Percentiles rank a stretch among this genome's conserved stretches.
phyloP scores from a whole-genome alignment of 306 rosid species.

The Abrus pulchellus region DNA sequence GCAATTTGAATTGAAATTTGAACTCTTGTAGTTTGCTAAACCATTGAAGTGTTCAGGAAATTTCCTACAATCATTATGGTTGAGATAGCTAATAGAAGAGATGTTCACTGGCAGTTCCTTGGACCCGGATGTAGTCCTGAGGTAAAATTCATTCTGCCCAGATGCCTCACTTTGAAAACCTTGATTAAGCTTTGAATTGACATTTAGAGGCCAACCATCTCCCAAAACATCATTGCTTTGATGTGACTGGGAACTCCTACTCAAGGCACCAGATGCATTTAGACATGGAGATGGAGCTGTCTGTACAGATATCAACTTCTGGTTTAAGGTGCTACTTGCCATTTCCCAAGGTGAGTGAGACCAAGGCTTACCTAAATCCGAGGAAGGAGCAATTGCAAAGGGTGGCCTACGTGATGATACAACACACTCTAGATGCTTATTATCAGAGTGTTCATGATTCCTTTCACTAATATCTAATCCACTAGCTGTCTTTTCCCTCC shows the following conservation, averaged over 20 bases:
- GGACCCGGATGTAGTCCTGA: slow-evolving; percentile 66
- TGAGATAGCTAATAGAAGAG: slow-evolving; percentile 61
- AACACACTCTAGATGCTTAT: slow-evolving; percentile 58
- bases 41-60: slow-evolving; percentile 58
- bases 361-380: slow-evolving; percentile 68
- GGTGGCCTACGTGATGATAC: slow-evolving; percentile 59
- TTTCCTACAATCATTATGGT: slow-evolving; percentile 53
- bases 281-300: slow-evolving; percentile 60
- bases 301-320: slow-evolving; percentile 68
- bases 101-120: slow-evolving; percentile 57
- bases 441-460: slow-evolving; percentile 57
- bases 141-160: slow-evolving; percentile 66
- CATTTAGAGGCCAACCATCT: slow-evolving; percentile 67
- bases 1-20: slow-evolving; percentile 63
- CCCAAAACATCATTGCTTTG: slow-evolving; percentile 70
- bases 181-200: slow-evolving; percentile 61
- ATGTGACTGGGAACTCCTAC: slow-evolving; percentile 64
- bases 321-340: slow-evolving; percentile 60
- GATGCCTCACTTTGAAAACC: slow-evolving; percentile 62
- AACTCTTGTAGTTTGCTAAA: slow-evolving; percentile 54
- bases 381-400: slow-evolving; percentile 57
- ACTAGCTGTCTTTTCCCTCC: slow-evolving; percentile 63
- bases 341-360: slow-evolving; percentile 74
- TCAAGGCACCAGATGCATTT: slow-evolving; percentile 59
- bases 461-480: slow-evolving; percentile 61